Base-by-base conservation (phyloP, 306 rosid species). In the Trifolium repens region DNA sequence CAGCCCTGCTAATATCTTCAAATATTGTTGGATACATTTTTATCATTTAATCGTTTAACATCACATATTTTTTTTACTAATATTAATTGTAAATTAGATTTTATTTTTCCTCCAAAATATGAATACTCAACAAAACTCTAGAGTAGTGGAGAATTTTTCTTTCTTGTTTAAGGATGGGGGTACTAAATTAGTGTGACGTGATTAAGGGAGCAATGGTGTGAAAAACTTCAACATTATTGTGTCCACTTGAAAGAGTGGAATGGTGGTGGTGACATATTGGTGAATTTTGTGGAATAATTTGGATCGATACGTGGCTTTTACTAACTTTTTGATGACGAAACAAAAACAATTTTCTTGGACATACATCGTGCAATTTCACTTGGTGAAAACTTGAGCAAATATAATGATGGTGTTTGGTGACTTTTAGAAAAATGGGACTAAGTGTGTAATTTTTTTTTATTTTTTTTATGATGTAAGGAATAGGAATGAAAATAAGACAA, bases 231-330 rank as follows among this genome's bases (percentile, higher is more conserved):
- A 19, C 46, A 69, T 49, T 30, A 50, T 49, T n/a, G 5, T n/a
- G 30, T 69, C 74, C 74, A 69, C 74, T 69, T 32, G 74, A 10
- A 50, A 69, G 60, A 69, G 61, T 19, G 30, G 44, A 30, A 59
- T 58, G 4, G 15, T 59, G 42, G 40, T 58, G 75, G 16, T 67
- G 74, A 67, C 24, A 67, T 54, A 66, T 53, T 71, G 35, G 22
- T 17, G 50, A 71, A 11, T 17, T 71, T 71, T 71, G 75, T 34
- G 75, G 49, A 12, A 30, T 15, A 54, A 69, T 8, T 8, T 46
- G 47, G 27, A 17, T 17, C 34, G 50, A 53, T 71, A 53, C 44
- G 64, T 52, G 34, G 49, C 19, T 52, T 42, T 39, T 0, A 16
- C 47, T 46, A 58, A 27, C 59, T 57, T 58, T 68, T 68, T 68